phyloP scores from a whole-genome alignment of 1,284 basidiomycete species.

The Austroboletus rostrupii region DNA sequence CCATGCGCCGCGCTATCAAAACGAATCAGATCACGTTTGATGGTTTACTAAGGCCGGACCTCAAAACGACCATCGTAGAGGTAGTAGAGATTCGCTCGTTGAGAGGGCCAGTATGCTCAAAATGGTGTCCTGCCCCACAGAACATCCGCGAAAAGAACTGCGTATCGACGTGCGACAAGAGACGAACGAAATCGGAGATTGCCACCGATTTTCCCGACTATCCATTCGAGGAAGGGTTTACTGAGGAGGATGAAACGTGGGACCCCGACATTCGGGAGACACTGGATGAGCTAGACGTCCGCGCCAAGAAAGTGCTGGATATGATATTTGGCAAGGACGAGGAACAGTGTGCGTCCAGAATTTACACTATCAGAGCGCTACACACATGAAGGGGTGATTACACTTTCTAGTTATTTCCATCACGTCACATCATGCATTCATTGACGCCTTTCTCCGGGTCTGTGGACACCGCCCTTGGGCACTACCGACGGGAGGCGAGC shows the following conservation, averaged over 20 bases:
- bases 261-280: constrained; percentile 62
- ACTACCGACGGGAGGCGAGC: constrained; percentile 60
- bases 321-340: constrained; percentile 53
- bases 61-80: constrained; percentile 46
- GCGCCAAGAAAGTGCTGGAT: constrained; percentile 59
- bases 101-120: background rate
- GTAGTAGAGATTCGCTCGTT: constrained; percentile 28
- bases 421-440: constrained; percentile 61
- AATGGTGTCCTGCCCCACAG: constrained; percentile 30
- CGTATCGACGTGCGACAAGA: constrained; percentile 71
- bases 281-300: constrained; percentile 45
- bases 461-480: constrained; percentile 41
- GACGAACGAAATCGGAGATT: constrained; percentile 55
- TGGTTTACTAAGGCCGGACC: constrained; percentile 33
- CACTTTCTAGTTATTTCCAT: constrained; percentile 52
- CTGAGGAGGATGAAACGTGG: constrained; percentile 76
- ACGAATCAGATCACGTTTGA: constrained; percentile 64
- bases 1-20: constrained; percentile 66
- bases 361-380: background rate
- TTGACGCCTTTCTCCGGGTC: constrained; percentile 48
- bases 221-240: constrained; percentile 62
- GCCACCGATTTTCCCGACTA: constrained; percentile 56
- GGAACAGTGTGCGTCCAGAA: constrained; percentile 44
- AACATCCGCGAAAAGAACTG: constrained; percentile 65
- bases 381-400: background rate